Percentiles rank a stretch among this genome's conserved stretches.
phyloP scores from a whole-genome alignment of 2,329 filamentous ascomycete genomes.

The Colletotrichum chlorophyti region DNA sequence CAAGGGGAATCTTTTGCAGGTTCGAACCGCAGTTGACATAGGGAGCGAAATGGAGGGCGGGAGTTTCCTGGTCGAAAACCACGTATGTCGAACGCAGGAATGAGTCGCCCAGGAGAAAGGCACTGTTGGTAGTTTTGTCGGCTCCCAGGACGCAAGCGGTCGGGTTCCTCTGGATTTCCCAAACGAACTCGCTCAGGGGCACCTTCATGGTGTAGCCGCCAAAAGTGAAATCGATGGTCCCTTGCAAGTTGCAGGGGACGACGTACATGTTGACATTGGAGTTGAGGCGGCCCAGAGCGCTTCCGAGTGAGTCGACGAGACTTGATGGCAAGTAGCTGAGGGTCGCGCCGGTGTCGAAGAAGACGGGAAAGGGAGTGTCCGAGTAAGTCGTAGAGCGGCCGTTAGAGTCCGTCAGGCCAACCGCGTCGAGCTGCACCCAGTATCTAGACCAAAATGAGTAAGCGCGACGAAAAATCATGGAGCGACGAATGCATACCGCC shows the following conservation, averaged over 20 bases:
- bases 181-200: constrained; percentile 53
- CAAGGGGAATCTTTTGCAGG: constrained; percentile 33
- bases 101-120: constrained; percentile 48
- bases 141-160: constrained; percentile 56
- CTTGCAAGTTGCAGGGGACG: constrained; percentile 53
- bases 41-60: constrained; percentile 35
- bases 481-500: constrained; percentile 15
- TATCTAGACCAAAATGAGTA: constrained; percentile 39
- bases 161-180: constrained; percentile 40
- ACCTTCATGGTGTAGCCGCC: constrained; percentile 52
- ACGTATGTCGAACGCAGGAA: constrained; percentile 53
- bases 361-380: constrained; percentile 49
- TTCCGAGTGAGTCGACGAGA: constrained; percentile 54
- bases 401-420: constrained; percentile 41
- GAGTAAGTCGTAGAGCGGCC: constrained; percentile 31
- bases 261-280: constrained; percentile 50
- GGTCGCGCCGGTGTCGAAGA: constrained; percentile 73
- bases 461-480: background rate
- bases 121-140: constrained; percentile 42
- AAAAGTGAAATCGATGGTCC: constrained; percentile 56
- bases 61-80: constrained; percentile 38
- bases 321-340: constrained; percentile 69
- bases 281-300: constrained; percentile 50
- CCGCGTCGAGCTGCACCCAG: constrained; percentile 48
- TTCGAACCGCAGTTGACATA: constrained; percentile 36